Percentiles rank a stretch among this genome's conserved stretches.
phyloP scores from a whole-genome alignment of 2,329 filamentous ascomycete species.

The Metarhizium robertsii region DNA sequence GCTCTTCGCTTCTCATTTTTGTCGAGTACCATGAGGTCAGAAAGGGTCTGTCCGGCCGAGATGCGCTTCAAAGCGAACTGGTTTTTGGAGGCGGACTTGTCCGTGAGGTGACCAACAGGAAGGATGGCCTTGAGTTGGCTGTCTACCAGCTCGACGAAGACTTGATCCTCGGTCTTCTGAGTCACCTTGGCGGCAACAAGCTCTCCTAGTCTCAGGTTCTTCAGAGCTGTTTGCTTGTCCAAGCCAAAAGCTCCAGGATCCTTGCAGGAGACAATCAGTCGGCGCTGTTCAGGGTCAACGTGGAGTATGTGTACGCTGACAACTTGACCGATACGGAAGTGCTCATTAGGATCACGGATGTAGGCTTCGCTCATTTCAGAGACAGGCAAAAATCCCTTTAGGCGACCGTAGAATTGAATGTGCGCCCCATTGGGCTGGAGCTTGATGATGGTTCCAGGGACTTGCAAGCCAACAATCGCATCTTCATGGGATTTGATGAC shows the following conservation, averaged over 20 bases:
- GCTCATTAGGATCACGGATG: conserved; percentile 78
- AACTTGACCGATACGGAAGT: conserved; percentile 86
- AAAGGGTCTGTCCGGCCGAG: conserved; percentile 71
- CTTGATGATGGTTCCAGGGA: conserved; percentile 79
- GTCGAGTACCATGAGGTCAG: conserved; percentile 76
- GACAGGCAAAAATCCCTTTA: conserved; percentile 82
- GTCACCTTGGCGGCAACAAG: conserved; percentile 70
- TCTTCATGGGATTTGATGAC: conserved; percentile 71
- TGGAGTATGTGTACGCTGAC: conserved; percentile 83
- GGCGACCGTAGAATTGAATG: conserved; percentile 80
- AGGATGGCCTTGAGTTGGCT: conserved; percentile 70
- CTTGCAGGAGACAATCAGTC: conserved; percentile 86
- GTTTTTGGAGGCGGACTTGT: conserved; percentile 74
- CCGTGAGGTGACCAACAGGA: conserved; percentile 69
- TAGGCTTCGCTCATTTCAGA: conserved; percentile 98
- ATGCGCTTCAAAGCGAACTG: conserved; percentile 70
- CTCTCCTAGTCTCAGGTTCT: conserved; percentile 62
- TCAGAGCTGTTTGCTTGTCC: conserved; percentile 68
- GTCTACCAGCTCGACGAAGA: conserved; percentile 66
- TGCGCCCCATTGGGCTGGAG: conserved; percentile 71
- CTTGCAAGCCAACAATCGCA: conserved; percentile 64
- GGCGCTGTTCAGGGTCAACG: conserved; percentile 60
- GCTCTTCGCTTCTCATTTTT: conserved; percentile 71
- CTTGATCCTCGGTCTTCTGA: conserved; percentile 70
- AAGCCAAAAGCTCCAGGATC: conserved; percentile 69